Evolutionary conservation across 2,329 filamentous ascomycete genomes (phyloP).

Genomic region (Neophaeococcomyces aloes): DNA sequence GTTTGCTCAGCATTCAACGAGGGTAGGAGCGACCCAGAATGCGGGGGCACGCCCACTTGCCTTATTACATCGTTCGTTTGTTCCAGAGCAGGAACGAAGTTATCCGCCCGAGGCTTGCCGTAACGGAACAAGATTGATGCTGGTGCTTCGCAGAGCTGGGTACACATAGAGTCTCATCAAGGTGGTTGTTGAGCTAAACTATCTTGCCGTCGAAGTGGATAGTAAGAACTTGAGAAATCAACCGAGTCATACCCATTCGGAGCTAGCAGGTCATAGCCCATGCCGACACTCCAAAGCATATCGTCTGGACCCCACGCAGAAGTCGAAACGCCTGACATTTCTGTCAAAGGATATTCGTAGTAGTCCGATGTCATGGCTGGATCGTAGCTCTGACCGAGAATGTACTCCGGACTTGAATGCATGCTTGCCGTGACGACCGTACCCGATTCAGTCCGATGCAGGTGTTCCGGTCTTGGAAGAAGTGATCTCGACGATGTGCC

Average conservation of each 20-base stretch:
- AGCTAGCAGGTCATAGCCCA: conserved; percentile 21
- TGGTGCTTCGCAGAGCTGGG: too few relatives aligned
- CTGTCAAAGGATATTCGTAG: conserved; percentile 4
- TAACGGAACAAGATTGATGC: too few relatives aligned
- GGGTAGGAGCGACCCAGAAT: too few relatives aligned
- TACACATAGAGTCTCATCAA: too few relatives aligned
- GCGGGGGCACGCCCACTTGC: too few relatives aligned
- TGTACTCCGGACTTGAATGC: conserved; percentile 6
- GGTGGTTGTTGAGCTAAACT: not conserved
- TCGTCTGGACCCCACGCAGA: conserved; percentile 21
- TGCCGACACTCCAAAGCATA: conserved; percentile 22
- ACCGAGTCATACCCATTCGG: not conserved
- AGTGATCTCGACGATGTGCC: not conserved
- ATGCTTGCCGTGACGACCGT: conserved; percentile 6
- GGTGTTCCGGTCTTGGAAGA: not conserved
- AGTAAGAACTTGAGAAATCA: not conserved
- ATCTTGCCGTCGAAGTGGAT: not conserved
- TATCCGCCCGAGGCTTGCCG: too few relatives aligned
- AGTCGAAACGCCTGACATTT: conserved; percentile 13
- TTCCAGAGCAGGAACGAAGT: too few relatives aligned
- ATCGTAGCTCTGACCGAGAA: conserved; percentile 11
- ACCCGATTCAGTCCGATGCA: conserved; percentile 1
- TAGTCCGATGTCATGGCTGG: conserved; percentile 12
- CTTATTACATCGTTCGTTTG: too few relatives aligned
- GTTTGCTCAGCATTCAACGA: too few relatives aligned